Evolutionary conservation across 2,329 filamentous ascomycete genomes (phyloP), one percentile per base, ranked within the genome.

Genomic region (Westerdykella sp.): DNA sequence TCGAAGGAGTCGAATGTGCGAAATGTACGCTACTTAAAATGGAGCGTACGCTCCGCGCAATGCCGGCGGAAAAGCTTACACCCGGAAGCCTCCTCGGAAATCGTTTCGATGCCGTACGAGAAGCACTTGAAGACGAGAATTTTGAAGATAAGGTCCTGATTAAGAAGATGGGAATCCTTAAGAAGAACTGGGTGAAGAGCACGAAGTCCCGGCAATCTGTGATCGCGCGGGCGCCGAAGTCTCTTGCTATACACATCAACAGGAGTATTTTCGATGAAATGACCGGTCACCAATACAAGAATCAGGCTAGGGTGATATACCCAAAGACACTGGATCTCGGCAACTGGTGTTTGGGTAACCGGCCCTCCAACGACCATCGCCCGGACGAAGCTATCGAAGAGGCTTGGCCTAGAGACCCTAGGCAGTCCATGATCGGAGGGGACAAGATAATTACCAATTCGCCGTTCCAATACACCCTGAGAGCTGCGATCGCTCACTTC

Each of bases 121-220:
- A 79, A 39, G 87, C 87, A 0, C 71, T 97, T 2, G 82, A 87
- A 42, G 79, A 87, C 9, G 85, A 93, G 39, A 80, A 91, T 49
- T 94, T 93, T 52, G 60, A 65, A 10, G 63, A 67, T 31, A 81
- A 85, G 16, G 73, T 69, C 1, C 45, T 75, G 16, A 66, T 67
- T 32, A 72, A 73, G 46, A 68, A 65, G 12, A 72, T 72, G 43
- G 63, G 69, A 14, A 69, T 75, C 14, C 55, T 63, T 0, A 72
- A 81, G 9, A 81, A 84, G 55, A 80, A 81, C 54, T 81, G 84
- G 57, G 79, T 89, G 6, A 79, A 77, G 15, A 82, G 84, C 13
- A 94, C 85, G 5, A 98, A 98, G 67, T 89, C 89, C 7, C 85
- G 90, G 46, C 93, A 97, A 63, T 84, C 86, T 9, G 87, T 91